Evolutionary conservation across 2,329 filamentous ascomycete species (phyloP), one percentile per base, ranked within the genome.

Genomic region (Penicillium psychrosexuale): DNA sequence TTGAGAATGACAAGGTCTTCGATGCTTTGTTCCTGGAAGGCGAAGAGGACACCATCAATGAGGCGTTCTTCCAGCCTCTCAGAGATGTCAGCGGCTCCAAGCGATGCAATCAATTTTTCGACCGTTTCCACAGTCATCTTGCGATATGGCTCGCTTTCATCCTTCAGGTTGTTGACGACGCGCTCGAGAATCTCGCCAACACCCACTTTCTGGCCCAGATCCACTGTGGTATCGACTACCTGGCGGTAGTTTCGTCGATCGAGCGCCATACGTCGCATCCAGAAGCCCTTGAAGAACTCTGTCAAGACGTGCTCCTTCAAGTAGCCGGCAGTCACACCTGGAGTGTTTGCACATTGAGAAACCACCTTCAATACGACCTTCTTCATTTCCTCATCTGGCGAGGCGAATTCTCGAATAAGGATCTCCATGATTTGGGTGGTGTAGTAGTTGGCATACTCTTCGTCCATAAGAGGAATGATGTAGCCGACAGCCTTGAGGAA

Each of bases 121-220:
- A 97, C 86, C 0, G 94, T 97, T 78, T 99, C 94, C 33, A 99
- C 89, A 0, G 94, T 97, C 94, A 99, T 99, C 80, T 97, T 97
- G 47, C 94, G 87, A 75, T 99, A 99, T 1, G 93, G 88, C 72
- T 99, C 94, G 72, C 90, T 97, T 75, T 99, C 94, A 69, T 99
- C 94, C 75, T 99, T 99, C 63, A 99, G 83, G 70, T 99, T 97
- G 76, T 86, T 89, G 49, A 97, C 94, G 55, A 97, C 89, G 44
- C 92, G 83, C 73, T 97, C 91, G 4, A 97, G 81, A 56, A 99
- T 97, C 78, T 97, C 93, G 63, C 91, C 88, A 51, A 92, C 92
- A 39, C 94, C 94, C n/a, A 97, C 93, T 75, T 99, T 99, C 72
- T 97, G 91, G 51, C 91, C 92, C 46, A 99, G 85, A 67, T 99